These are phyloP conservation scores for Starmerella stigmatis DNA, from an alignment of 805 yeast genomes.

Conservation along the genomic window DNA sequence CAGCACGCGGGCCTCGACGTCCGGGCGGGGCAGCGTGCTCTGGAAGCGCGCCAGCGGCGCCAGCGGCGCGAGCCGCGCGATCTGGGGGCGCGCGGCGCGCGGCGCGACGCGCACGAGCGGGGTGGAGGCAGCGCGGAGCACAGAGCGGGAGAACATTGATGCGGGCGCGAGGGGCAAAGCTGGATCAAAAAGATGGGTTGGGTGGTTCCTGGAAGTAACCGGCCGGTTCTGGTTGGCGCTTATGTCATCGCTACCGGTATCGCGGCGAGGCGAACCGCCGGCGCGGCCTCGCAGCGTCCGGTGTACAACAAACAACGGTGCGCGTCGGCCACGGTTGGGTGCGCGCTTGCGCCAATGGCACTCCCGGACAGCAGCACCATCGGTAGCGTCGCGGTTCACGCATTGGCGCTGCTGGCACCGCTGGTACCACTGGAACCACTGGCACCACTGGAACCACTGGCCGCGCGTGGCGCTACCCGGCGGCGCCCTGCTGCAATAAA, in stretches of 20 bases:
- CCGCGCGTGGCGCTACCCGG: too few species aligned
- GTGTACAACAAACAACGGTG: too few species aligned
- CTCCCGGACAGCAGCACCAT: too few species aligned
- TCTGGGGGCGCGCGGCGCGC: constrained; percentile 11
- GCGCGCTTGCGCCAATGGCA: too few species aligned
- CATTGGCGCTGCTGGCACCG: too few species aligned
- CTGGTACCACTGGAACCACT: too few species aligned
- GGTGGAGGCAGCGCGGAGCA: constrained; percentile 19
- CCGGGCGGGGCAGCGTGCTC: constrained; percentile 50
- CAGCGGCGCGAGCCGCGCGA: constrained; percentile 18
- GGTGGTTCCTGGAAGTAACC: not conserved
- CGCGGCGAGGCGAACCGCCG: not conserved
- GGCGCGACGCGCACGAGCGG: constrained; percentile 17
- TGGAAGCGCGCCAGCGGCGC: constrained; percentile 24
- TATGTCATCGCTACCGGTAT: not conserved
- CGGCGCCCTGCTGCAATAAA: not conserved
- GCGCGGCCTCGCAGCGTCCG: too few species aligned
- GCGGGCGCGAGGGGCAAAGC: not conserved
- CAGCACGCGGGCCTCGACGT: constrained; percentile 69
- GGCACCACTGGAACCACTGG: too few species aligned
- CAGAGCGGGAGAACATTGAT: constrained; percentile 17
- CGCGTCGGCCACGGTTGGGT: too few species aligned
- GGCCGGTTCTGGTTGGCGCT: constrained; percentile 1
- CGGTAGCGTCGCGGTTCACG: too few species aligned
- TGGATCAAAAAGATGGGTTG: not conserved